These are phyloP conservation scores for Danielozyma ontarioensis DNA, from an alignment of 805 yeast species.

Conservation along the genomic window DNA sequence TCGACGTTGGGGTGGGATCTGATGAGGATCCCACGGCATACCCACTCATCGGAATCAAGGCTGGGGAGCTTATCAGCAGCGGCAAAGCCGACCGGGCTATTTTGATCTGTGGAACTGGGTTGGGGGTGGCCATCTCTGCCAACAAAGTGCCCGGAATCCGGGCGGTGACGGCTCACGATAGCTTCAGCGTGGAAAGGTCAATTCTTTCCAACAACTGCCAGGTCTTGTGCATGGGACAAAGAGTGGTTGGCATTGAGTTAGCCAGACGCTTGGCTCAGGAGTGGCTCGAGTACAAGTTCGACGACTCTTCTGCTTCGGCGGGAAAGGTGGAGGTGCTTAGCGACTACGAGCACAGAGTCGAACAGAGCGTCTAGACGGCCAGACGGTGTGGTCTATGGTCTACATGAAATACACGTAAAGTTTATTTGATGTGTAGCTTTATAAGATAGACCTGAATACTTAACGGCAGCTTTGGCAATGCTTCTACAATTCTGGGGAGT, in stretches of 20 bases:
- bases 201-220: slow-evolving; percentile 41
- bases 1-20: slow-evolving; percentile 36
- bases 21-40: slow-evolving; percentile 32
- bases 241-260: slow-evolving; percentile 41
- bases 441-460: too few relatives aligned
- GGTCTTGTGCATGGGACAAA: slow-evolving; percentile 43
- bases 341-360: slow-evolving; percentile 15
- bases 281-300: slow-evolving; percentile 40
- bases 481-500: too few relatives aligned
- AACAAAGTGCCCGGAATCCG: slow-evolving; percentile 44
- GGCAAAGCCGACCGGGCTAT: slow-evolving; percentile 43
- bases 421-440: too few relatives aligned
- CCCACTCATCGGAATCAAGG: slow-evolving; percentile 39
- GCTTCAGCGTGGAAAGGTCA: slow-evolving; percentile 42
- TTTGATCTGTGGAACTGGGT: slow-evolving; percentile 44
- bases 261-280: slow-evolving; percentile 40
- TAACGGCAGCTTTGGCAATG: too few relatives aligned
- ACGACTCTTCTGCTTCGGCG: slow-evolving; percentile 35
- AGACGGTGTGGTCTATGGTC: too few relatives aligned
- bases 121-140: slow-evolving; percentile 46
- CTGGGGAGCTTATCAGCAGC: slow-evolving; percentile 34
- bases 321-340: slow-evolving; percentile 31
- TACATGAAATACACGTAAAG: too few relatives aligned
- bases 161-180: slow-evolving; percentile 46
- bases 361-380: background rate